phyloP scores from a whole-genome alignment of 1,284 basidiomycete species.

The Hymenochaete sp. region DNA sequence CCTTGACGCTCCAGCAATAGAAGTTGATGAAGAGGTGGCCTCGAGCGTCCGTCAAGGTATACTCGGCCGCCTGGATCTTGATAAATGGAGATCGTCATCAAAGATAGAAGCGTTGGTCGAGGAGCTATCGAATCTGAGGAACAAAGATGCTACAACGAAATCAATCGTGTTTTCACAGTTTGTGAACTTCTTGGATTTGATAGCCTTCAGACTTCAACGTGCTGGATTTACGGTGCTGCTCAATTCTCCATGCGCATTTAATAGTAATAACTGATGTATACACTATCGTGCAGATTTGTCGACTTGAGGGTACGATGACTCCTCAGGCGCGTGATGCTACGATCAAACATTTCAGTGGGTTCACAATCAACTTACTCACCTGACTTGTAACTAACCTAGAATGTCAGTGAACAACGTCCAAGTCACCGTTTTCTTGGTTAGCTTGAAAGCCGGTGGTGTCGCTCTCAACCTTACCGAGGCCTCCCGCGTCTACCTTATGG shows the following conservation, averaged over 20 bases:
- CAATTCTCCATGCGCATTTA: neutral
- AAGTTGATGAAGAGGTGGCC: constrained; percentile 57
- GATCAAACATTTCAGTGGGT: constrained; percentile 87
- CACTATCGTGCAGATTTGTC: constrained; percentile 63
- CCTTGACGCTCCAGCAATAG: constrained; percentile 86
- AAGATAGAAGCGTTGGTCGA: constrained; percentile 98
- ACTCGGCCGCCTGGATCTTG: constrained; percentile 80
- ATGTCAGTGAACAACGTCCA: constrained; percentile 79
- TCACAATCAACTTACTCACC: neutral
- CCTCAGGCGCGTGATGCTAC: constrained; percentile 93
- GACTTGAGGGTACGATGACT: constrained; percentile 94
- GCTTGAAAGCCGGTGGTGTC: constrained; percentile 93
- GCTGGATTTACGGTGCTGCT: constrained; percentile 76
- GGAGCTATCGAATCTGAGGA: constrained; percentile 78
- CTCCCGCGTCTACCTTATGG: constrained; percentile 87
- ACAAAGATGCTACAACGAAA: constrained; percentile 89
- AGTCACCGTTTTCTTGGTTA: constrained; percentile 94
- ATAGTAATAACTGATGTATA: neutral
- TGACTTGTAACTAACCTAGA: constrained; percentile 9
- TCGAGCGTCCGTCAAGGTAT: constrained; percentile 79
- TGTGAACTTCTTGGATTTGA: constrained; percentile 84
- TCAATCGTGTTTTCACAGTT: constrained; percentile 95
- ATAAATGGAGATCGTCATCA: constrained; percentile 88
- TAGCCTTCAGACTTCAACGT: constrained; percentile 86
- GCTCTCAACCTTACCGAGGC: constrained; percentile 92